Evolutionary conservation across 1,284 basidiomycete species (phyloP), one percentile per base, ranked within the genome.

Genomic region (Naganishia cerealis): DNA sequence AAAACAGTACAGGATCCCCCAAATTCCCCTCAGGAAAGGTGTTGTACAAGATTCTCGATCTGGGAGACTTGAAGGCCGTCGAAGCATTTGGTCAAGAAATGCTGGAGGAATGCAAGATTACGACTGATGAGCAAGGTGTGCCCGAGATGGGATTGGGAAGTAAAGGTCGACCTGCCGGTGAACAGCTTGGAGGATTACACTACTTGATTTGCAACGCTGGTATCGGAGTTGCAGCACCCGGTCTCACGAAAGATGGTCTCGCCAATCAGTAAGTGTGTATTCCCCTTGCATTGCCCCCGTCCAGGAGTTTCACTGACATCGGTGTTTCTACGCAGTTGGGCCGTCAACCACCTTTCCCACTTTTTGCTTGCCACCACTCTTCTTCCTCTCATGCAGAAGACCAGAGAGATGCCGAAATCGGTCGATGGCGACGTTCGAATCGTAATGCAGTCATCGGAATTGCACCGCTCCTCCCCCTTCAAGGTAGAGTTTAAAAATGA

Each of bases 71-170:
- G 16, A 57, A 61, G 7, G 55, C 67, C 7, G 70, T 94, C 80
- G 83, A 80, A 65, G 81, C 85, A 24, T 82, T 94, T 38, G 82
- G 85, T 1, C 82, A 86, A 62, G 85, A 84, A 65, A 85, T 91
- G 50, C 82, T 92, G 33, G 78, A 83, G 43, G 80, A 82, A 57
- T 86, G 88, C 0, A 84, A 84, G 59, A 83, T 92, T 36, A 82
- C 82, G 5, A 76, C 78, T 16, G 85, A 90, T 77, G 39, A 59
- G 16, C n/a, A 67, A 46, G 63, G 63, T 16, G 38, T 63, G 21
- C 61, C 61, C 0, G 61, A 63, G 50, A 53, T 54, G 61, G 61
- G 61, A 5, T 24, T 26, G 50, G 61, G 63, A 13, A 57, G 63
- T 36, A 67, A 67, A 21, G 67, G 43, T 16, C 38, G 48, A 36